Conservation (phyloP, 805 yeast species). For the Schizosaccharomyces pombe region DNA sequence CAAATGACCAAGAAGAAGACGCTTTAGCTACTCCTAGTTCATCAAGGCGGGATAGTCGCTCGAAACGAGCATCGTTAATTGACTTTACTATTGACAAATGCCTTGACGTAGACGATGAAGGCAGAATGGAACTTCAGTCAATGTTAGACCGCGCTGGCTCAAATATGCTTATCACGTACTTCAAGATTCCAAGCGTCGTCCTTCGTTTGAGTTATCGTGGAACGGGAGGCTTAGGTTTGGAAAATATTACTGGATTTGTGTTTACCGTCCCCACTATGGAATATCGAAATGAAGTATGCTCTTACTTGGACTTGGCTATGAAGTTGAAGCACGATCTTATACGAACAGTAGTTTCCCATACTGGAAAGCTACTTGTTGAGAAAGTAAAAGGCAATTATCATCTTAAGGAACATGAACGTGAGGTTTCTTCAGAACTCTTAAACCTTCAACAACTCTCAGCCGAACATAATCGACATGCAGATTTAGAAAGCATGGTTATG, state of each 20-base stretch:
- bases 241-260: slow-evolving; percentile 54
- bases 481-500: neutral
- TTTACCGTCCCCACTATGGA: slow-evolving; percentile 39
- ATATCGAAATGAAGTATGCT: slow-evolving; percentile 44
- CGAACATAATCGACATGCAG: neutral
- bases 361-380: slow-evolving; percentile 61
- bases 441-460: neutral
- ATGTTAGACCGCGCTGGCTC: slow-evolving; percentile 60
- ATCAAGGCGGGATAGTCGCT: too few species aligned
- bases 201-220: slow-evolving; percentile 58
- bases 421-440: neutral
- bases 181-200: slow-evolving; percentile 28
- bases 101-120: slow-evolving; percentile 7
- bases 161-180: slow-evolving; percentile 40
- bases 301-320: slow-evolving; percentile 40
- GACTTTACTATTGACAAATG: neutral
- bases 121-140: slow-evolving; percentile 23
- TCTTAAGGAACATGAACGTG: neutral
- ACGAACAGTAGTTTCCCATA: slow-evolving; percentile 20
- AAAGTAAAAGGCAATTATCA: slow-evolving; percentile 22
- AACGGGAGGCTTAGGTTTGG: slow-evolving; percentile 38
- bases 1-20: too few species aligned
- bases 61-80: neutral
- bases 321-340: slow-evolving; percentile 31
- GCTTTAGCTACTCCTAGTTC: neutral